Evolutionary conservation across 164 flowering plant species (phyloP), one percentile per base, ranked within the genome.

Genomic region (Sextonia rubra): DNA sequence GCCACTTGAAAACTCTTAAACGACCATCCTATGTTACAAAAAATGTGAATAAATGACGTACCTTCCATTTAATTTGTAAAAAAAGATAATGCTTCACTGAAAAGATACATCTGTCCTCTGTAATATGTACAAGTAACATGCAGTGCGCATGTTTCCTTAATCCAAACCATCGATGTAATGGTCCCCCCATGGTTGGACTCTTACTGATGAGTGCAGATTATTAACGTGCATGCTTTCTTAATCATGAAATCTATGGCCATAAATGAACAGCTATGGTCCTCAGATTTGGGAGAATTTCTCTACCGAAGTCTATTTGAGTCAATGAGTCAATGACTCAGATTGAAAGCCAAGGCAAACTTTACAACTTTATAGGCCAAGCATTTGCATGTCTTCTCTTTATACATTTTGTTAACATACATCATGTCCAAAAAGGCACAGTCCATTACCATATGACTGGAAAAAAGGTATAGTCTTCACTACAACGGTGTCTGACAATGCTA

Each of bases 1-100:
- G 98, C 99, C 98, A 93, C 85, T 87, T 90, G 73, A 90, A 96
- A 77, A 89, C 86, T 83, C 91, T 88, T 75, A 96, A 83, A 71
- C 86, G 87, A 29, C 99, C 99, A 83, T 92, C 91, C 99, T 96
- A 89, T 83, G 87, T 85, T 83, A 86, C 81, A 86, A 48, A 76
- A 84, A 84, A 85, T 62, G 66, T 27, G 62, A 58, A 83, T 7
- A n/a, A 44, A 72, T 82, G 61, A 63, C 15, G 68, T 66, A 15
- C 47, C 17, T 23, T 23, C 27, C 60, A 70, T 37, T 30, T 61
- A 32, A 70, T 66, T 37, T 11, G 44, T 66, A 52, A 52, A 20
- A 12, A 52, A 52, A 52, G 17, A 5, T 17, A 52, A 20, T 52
- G n/a, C n/a, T 52, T 52, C 20, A 52, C n/a, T 5, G 6, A 14